Evolutionary conservation across 2,329 filamentous ascomycete genomes (phyloP).

Genomic region (Colletotrichum phormii): DNA sequence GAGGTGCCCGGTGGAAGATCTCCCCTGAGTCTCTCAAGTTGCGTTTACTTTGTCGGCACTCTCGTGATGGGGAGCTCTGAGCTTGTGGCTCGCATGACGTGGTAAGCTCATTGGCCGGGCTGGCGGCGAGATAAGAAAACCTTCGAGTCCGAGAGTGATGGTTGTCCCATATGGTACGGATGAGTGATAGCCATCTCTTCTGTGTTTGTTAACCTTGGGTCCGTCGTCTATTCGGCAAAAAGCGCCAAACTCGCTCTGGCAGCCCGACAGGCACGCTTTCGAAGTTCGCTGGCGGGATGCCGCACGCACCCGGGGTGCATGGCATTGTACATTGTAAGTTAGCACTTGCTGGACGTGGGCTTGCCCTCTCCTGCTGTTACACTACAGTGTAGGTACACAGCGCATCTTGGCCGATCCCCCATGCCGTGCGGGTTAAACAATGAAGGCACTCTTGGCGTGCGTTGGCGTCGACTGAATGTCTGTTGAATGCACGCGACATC

Average conservation of each 20-base stretch:
- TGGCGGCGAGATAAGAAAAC: background rate
- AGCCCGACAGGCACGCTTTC: background rate
- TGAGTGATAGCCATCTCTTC: conserved; percentile 3
- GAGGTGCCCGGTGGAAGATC: background rate
- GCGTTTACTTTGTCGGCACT: conserved; percentile 1
- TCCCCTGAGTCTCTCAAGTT: background rate
- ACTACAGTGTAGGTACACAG: background rate
- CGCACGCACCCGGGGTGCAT: conserved; percentile 2
- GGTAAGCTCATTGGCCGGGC: background rate
- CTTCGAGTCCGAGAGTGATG: background rate
- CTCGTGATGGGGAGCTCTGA: conserved; percentile 4
- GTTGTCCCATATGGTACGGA: background rate
- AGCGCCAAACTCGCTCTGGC: conserved; percentile 25
- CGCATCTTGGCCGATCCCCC: conserved; percentile 6
- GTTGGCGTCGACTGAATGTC: conserved; percentile 4
- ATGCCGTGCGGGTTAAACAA: background rate
- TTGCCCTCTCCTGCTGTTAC: background rate
- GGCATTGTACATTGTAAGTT: background rate
- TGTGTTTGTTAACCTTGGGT: conserved; percentile 12
- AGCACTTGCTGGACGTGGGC: background rate
- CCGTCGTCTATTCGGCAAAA: conserved; percentile 10
- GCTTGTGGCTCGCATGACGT: background rate
- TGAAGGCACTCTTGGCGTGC: conserved; percentile 12
- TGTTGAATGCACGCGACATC: conserved; percentile 33
- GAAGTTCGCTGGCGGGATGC: conserved; percentile 11